These are phyloP conservation scores for Choanephora cucurbitarum DNA, from an alignment of 371 early-diverging fungal genomes.

Conservation along the genomic window DNA sequence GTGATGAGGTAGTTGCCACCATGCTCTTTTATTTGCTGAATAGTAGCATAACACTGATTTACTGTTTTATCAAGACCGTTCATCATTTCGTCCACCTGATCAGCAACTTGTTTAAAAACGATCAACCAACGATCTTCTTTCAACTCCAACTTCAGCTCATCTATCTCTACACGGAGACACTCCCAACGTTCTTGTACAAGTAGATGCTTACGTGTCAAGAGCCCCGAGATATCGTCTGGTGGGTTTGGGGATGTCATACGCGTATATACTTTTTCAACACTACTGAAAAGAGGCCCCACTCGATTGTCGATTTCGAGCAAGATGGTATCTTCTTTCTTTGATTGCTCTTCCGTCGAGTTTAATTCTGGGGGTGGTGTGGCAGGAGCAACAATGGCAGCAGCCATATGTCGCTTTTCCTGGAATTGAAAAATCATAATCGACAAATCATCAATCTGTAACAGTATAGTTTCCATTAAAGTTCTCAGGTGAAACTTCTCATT, in stretches of 20 bases:
- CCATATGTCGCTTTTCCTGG: slow-evolving; percentile 37
- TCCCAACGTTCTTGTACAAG: slow-evolving; percentile 54
- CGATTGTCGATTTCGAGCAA: slow-evolving; percentile 55
- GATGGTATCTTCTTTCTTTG: slow-evolving; percentile 42
- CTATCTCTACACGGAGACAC: slow-evolving; percentile 41
- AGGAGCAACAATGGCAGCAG: not conserved
- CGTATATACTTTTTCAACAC: slow-evolving; percentile 58
- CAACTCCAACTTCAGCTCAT: slow-evolving; percentile 56
- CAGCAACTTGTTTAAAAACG: slow-evolving; percentile 59
- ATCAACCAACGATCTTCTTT: slow-evolving; percentile 64
- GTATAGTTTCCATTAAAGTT: slow-evolving; percentile 31
- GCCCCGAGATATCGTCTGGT: slow-evolving; percentile 38
- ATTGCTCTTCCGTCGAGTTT: slow-evolving; percentile 8
- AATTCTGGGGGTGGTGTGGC: not conserved
- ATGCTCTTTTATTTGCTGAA: slow-evolving; percentile 43
- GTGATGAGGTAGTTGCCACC: slow-evolving; percentile 9
- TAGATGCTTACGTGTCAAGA: slow-evolving; percentile 38
- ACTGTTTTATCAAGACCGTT: slow-evolving; percentile 61
- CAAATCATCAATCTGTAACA: slow-evolving; percentile 41
- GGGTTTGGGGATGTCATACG: slow-evolving; percentile 41
- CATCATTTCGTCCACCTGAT: slow-evolving; percentile 64
- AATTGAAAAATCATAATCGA: slow-evolving; percentile 46
- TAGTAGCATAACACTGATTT: slow-evolving; percentile 53
- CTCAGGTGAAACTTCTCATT: slow-evolving; percentile 22
- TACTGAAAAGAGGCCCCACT: slow-evolving; percentile 53